Percentiles rank a stretch among this genome's conserved stretches.
Evolutionary conservation across 352 stramenopile genomes (phyloP).

Genomic region (Phytophthora quininea): DNA sequence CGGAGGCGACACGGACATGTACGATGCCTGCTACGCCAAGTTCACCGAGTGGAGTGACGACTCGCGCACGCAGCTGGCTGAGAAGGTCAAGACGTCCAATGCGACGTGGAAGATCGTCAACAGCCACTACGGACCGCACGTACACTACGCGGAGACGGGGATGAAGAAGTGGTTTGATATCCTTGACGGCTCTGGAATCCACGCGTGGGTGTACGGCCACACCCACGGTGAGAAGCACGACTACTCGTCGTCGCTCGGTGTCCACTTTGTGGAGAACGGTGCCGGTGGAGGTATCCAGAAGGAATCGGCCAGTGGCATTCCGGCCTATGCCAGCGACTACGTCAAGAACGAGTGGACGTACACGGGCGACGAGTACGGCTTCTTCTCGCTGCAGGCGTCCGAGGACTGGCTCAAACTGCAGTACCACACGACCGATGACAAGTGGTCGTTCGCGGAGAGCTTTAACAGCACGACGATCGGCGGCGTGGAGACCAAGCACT

Average conservation of each 20-base stretch:
- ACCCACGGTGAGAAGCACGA: constrained; percentile 29
- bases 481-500: constrained; percentile 40
- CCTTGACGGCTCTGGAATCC: constrained; percentile 41
- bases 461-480: constrained; percentile 38
- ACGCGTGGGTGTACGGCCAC: constrained; percentile 62
- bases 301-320: constrained; percentile 16
- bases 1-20: constrained; percentile 48
- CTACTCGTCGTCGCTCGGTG: constrained; percentile 2
- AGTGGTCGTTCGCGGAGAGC: constrained; percentile 50
- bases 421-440: constrained; percentile 37
- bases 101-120: constrained; percentile 54
- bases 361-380: constrained; percentile 57
- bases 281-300: constrained; percentile 11
- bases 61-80: constrained; percentile 47
- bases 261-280: constrained; percentile 13
- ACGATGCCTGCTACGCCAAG: constrained; percentile 50
- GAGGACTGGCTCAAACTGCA: constrained; percentile 49
- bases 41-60: constrained; percentile 60
- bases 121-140: constrained; percentile 55
- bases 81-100: constrained; percentile 50
- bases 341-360: constrained; percentile 58
- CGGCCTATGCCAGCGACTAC: constrained; percentile 40
- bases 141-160: constrained; percentile 49
- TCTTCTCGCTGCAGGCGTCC: constrained; percentile 56
- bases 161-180: constrained; percentile 58